Evolutionary conservation across 2,329 filamentous ascomycete genomes (phyloP), one percentile per base, ranked within the genome.

Genomic region (Claviceps humidiphila): DNA sequence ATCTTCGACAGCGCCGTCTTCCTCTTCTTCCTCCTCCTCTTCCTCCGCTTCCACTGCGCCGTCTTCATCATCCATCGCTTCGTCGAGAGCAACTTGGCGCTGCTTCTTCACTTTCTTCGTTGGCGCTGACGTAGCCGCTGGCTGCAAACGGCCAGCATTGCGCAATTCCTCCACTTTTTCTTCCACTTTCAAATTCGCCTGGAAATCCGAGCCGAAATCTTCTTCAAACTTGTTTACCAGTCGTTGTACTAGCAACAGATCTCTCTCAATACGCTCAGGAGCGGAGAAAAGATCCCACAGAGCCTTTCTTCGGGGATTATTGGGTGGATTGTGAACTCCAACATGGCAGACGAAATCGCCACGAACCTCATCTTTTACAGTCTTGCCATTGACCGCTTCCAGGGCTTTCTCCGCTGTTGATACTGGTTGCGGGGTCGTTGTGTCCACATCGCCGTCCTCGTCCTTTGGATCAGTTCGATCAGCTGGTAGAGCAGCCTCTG

Each of bases 291-390:
- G 74, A 67, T 97, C 91, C 91, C 91, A 97, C 2, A 97, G 72
- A 0, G 91, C 91, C 72, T 97, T 97, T 74, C 95, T 96, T 52
- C 91, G 78, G 2, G 89, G 87, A 53, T 89, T 83, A 40, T 78
- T 78, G 2, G 91, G 89, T 4, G 93, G 90, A 55, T 89, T 89
- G 68, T 98, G 93, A 22, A 98, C 87, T 54, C 93, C 93, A 49
- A 97, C 93, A 63, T 98, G 93, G 64, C 93, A 96, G 34, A 91
- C 91, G 66, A 98, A 98, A 65, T 98, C 93, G 42, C 93, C 93
- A 50, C 91, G 85, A 47, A 86, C 83, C 58, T 95, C 85, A 63
- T 98, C 93, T 62, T 95, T 89, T 56, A 98, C 95, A 0, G 89
- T 95, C 73, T 98, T 97, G 59, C 90, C 89, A 62, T 98, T 97